phyloP scores from a whole-genome alignment of 768 basidiomycete genomes.

The Psilocybe azurescens region DNA sequence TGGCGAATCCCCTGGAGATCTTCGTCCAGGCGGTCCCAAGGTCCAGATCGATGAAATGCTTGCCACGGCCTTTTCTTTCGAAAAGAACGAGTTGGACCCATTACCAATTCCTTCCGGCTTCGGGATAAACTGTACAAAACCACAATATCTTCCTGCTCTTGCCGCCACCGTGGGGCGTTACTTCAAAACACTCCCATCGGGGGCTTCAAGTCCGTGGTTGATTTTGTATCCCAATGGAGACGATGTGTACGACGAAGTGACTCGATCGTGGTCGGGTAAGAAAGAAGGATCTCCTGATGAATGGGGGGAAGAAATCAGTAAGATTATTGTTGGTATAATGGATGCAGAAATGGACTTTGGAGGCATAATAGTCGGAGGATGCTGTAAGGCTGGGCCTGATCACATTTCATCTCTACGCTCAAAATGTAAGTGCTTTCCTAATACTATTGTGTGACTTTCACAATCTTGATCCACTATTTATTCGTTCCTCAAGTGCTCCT shows the following conservation, averaged over 20 bases:
- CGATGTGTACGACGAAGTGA: conserved; percentile 53
- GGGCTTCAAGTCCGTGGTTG: conserved; percentile 48
- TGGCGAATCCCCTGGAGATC: conserved; percentile 50
- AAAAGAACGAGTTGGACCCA: conserved; percentile 11
- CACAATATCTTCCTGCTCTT: conserved; percentile 47
- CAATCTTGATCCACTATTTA: too few species aligned
- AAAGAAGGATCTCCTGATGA: conserved; percentile 18
- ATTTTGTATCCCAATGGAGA: conserved; percentile 79
- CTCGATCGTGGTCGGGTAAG: conserved; percentile 45
- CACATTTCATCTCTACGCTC: not conserved
- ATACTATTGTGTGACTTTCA: too few species aligned
- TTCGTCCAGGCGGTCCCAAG: conserved; percentile 21
- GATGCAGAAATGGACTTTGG: not conserved
- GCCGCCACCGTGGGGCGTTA: conserved; percentile 39
- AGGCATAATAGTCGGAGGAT: conserved; percentile 1
- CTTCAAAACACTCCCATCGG: conserved; percentile 16
- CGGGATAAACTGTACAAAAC: conserved; percentile 77
- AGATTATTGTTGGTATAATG: conserved; percentile 22
- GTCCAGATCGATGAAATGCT: conserved; percentile 48
- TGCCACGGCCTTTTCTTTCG: conserved; percentile 37
- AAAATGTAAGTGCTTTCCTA: not conserved
- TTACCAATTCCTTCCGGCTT: conserved; percentile 53
- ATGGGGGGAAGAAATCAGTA: conserved; percentile 42
- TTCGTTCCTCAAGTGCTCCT: too few species aligned
- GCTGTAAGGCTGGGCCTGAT: not conserved